Conservation (phyloP, 1,139 yeast species). For the Wickerhamomyces sp. region DNA sequence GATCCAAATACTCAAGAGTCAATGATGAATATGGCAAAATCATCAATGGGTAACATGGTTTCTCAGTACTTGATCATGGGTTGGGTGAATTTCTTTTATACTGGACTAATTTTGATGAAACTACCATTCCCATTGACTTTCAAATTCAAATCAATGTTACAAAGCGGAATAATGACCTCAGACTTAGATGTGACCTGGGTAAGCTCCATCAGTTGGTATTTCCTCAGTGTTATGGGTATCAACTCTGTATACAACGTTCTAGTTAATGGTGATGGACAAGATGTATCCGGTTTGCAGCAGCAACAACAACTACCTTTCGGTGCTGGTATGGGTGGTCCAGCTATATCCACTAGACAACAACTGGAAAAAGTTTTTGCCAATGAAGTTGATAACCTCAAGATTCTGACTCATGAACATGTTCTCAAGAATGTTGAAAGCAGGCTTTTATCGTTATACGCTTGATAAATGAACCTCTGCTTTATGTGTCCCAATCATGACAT, state of each 20-base stretch:
- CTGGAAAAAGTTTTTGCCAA: conserved; percentile 56
- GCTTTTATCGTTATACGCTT: conserved; percentile 36
- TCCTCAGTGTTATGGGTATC: conserved; percentile 81
- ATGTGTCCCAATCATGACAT: too few relatives aligned
- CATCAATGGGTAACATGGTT: conserved; percentile 74
- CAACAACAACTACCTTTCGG: conserved; percentile 34
- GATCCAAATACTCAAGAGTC: conserved; percentile 73
- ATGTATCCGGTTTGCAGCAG: conserved; percentile 40
- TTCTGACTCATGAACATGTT: conserved; percentile 53
- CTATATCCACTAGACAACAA: conserved; percentile 54
- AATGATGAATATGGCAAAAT: conserved; percentile 75
- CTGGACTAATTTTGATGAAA: conserved; percentile 83
- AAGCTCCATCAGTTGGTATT: conserved; percentile 97
- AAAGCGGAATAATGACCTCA: conserved; percentile 77
- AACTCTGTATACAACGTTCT: conserved; percentile 74
- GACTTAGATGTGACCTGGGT: conserved; percentile 92
- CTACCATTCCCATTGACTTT: conserved; percentile 81
- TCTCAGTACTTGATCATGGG: conserved; percentile 95
- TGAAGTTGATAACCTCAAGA: conserved; percentile 75
- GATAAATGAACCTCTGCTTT: neutral
- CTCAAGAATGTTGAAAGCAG: conserved; percentile 65
- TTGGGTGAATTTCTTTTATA: conserved; percentile 92
- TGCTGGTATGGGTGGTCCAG: conserved; percentile 9
- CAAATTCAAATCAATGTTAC: conserved; percentile 88
- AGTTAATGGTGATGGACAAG: conserved; percentile 48